Percentiles rank a stretch among this genome's conserved stretches.
Conservation (phyloP, 352 stramenopile genomes). For the Phytophthora litchii region DNA sequence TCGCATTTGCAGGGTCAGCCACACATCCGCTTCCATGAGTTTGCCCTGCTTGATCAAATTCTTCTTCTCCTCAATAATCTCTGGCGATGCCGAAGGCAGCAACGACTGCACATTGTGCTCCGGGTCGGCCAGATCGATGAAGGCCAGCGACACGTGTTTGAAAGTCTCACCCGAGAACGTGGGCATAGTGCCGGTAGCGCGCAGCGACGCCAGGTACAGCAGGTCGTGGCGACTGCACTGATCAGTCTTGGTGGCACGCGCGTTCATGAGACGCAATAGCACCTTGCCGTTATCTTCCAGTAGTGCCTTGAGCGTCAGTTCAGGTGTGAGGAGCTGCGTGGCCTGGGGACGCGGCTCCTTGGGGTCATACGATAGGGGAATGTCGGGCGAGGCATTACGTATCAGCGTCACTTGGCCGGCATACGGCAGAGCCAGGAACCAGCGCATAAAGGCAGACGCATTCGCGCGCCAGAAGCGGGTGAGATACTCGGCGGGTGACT, state of each 20-base stretch:
- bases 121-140: slow-evolving; percentile 73
- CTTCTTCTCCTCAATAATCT: slow-evolving; percentile 65
- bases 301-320: slow-evolving; percentile 74
- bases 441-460: slow-evolving; percentile 84
- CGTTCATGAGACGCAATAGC: slow-evolving; percentile 77
- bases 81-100: slow-evolving; percentile 62
- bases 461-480: slow-evolving; percentile 77
- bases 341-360: slow-evolving; percentile 50
- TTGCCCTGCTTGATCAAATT: slow-evolving; percentile 70
- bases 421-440: slow-evolving; percentile 82
- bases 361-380: slow-evolving; percentile 66
- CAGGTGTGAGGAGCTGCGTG: slow-evolving; percentile 72
- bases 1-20: slow-evolving; percentile 85
- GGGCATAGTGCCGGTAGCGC: slow-evolving; percentile 69
- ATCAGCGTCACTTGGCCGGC: slow-evolving; percentile 75
- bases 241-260: slow-evolving; percentile 64
- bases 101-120: slow-evolving; percentile 84
- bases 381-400: slow-evolving; percentile 82
- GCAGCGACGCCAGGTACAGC: slow-evolving; percentile 69
- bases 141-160: slow-evolving; percentile 73
- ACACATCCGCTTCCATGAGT: slow-evolving; percentile 85
- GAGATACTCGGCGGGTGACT: slow-evolving; percentile 61
- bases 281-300: slow-evolving; percentile 84
- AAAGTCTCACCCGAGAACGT: slow-evolving; percentile 88
- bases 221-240: slow-evolving; percentile 82